Evolutionary conservation across 169 alveolate genomes (phyloP).

Genomic region (Babesia caballi): DNA sequence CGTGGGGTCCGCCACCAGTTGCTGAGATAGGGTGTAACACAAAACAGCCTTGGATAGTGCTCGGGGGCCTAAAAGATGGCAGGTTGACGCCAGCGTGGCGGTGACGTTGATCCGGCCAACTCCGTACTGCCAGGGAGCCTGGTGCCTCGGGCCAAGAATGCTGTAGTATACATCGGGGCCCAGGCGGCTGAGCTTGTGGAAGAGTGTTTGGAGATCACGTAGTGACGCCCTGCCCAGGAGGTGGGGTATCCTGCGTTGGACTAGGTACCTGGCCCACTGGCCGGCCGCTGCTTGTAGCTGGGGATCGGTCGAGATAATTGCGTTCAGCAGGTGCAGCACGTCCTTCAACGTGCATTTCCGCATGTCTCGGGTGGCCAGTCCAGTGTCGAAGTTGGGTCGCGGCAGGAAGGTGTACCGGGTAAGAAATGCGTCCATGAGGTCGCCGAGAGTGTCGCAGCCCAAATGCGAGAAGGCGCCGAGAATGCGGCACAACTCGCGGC

Average conservation of each 20-base stretch:
- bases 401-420: background rate
- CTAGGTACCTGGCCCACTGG: background rate
- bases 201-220: background rate
- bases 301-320: conserved; percentile 1
- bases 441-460: background rate
- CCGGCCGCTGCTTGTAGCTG: background rate
- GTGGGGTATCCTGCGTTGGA: background rate
- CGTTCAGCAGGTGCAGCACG: background rate
- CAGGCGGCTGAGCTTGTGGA: background rate
- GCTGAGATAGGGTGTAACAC: background rate
- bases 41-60: conserved; percentile 13
- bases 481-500: background rate
- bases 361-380: background rate
- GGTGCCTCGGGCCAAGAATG: background rate
- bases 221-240: background rate
- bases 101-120: background rate
- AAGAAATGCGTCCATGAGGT: background rate
- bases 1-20: background rate
- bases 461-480: background rate
- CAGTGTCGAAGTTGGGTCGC: background rate
- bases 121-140: background rate
- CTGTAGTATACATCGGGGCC: background rate
- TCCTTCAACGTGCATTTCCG: background rate
- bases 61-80: background rate
- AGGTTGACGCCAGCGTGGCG: background rate